phyloP scores from a whole-genome alignment of 257 asterid species.

The Solanum acaule region DNA sequence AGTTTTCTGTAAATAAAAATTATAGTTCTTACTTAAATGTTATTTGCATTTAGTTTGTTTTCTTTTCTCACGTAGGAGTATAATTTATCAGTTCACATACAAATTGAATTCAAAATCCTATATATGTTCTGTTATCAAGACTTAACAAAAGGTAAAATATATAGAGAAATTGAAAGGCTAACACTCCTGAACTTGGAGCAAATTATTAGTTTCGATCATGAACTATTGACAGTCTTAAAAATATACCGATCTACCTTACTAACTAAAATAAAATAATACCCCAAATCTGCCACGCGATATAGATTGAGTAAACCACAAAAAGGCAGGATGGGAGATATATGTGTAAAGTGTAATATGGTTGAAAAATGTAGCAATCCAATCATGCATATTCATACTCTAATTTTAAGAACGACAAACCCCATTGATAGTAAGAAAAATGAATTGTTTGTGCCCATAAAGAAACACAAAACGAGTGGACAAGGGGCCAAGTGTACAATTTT shows the following conservation, averaged over 20 bases:
- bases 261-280: too few relatives aligned
- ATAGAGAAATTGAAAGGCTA: too few relatives aligned
- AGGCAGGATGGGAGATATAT: neutral
- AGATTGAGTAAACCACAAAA: neutral
- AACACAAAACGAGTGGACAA: neutral
- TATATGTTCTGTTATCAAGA: neutral
- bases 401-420: neutral
- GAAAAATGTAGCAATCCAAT: neutral
- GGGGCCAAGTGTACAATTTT: slow-evolving; percentile 12
- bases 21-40: neutral
- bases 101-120: neutral
- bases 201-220: too few relatives aligned
- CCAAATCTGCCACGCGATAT: too few relatives aligned
- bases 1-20: neutral
- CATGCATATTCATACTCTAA: neutral
- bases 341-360: neutral
- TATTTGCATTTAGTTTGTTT: neutral
- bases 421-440: slow-evolving; percentile 1
- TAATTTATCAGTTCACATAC: neutral
- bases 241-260: too few relatives aligned
- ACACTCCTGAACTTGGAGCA: too few relatives aligned
- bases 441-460: neutral
- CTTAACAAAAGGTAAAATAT: neutral
- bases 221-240: too few relatives aligned
- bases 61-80: neutral